Evolutionary conservation across 2,329 filamentous ascomycete species (phyloP).

Genomic region (Chaetomium sp.): DNA sequence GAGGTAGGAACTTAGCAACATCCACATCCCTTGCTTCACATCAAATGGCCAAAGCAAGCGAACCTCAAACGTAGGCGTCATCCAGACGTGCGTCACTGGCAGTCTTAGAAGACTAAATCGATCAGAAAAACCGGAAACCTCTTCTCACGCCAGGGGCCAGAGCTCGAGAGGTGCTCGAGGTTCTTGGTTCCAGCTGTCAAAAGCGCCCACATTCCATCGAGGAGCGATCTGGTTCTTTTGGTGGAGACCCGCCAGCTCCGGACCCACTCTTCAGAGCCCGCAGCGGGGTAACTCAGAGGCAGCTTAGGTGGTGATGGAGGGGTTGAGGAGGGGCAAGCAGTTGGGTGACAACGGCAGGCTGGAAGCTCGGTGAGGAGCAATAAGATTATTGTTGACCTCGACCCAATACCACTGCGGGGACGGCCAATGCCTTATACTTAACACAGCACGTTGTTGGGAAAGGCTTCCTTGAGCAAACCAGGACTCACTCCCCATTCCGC

Average conservation of each 20-base stretch:
- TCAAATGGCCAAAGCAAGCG: background rate
- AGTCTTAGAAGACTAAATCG: background rate
- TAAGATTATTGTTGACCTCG: background rate
- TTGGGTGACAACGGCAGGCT: background rate
- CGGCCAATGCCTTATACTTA: background rate
- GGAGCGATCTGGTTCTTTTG: constrained; percentile 9
- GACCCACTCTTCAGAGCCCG: constrained; percentile 8
- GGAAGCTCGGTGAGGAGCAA: background rate
- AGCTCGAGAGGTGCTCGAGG: background rate
- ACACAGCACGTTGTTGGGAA: background rate
- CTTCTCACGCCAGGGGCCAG: background rate
- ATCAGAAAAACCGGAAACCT: background rate
- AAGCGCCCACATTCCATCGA: background rate
- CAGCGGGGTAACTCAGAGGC: constrained; percentile 5
- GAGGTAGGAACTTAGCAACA: background rate
- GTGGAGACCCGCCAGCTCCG: background rate
- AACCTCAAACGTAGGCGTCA: background rate
- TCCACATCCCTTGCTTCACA: background rate
- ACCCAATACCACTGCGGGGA: background rate
- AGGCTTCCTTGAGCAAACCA: background rate
- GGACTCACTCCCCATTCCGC: background rate
- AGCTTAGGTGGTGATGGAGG: constrained; percentile 16
- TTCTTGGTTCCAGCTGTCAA: background rate
- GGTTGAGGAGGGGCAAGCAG: constrained; percentile 15
- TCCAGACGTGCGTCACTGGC: background rate